Base-by-base conservation (phyloP, 805 yeast genomes). In the Candida anglica region DNA sequence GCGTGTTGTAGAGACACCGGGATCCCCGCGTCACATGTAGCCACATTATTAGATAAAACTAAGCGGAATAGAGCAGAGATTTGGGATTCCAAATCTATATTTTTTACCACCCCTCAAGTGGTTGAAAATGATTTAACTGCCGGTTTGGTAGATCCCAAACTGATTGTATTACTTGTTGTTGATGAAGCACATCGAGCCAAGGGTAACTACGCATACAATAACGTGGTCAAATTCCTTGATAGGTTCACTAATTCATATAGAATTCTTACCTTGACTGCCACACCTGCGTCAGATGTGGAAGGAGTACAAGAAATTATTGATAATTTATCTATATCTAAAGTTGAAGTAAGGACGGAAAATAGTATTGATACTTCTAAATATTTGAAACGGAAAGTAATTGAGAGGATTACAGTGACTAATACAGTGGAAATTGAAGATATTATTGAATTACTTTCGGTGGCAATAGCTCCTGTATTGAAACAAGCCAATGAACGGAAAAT, bases 141-240 rank as follows among this genome's bases (percentile, higher is more conserved):
- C 24, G 96, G 96, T 0, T 62, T 75, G 2, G 60, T 91, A 16
- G 77, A 86, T 49, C 96, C 98, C 0, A 81, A 77, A 43, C 71
- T 73, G 16, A 66, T 93, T 10, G 82, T 77, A 0, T 75, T 93
- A 34, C 47, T 94, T 28, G 91, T 93, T 2, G 71, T 93, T 16
- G 99, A 93, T 60, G 99, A 93, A 62, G 98, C 98, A 0, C 99
- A 93, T 56, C 67, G 96, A 31, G 88, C 97, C 0, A 81, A 81
- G 33, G 96, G 96, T 0, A 82, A 86, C 35, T 89, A 88, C 52
- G 84, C 98, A 1, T 91, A 91, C 50, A 81, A 81, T 30, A 82
- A 84, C 36, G 89, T 91, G n/a, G 86, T 85, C 2, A 66, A 75
- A 41, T 79, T 76, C 46, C 30, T 67, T 31, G 70, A 72, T 19